phyloP scores from a whole-genome alignment of 768 basidiomycete genomes.

The Xanthoconium stramineum region DNA sequence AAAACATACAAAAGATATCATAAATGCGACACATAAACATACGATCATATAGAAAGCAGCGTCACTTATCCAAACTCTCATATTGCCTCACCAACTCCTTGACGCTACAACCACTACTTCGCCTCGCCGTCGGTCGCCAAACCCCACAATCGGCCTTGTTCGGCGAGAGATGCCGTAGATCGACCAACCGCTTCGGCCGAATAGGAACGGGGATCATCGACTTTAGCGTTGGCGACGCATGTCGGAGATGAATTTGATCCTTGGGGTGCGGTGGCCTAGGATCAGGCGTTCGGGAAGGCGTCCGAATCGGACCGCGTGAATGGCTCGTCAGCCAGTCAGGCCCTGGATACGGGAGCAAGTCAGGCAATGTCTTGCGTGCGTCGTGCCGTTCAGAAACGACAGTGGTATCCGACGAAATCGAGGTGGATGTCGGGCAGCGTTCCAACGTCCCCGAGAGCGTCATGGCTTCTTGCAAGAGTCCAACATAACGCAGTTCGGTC shows the following conservation, averaged over 20 bases:
- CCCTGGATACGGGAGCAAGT: slow-evolving; percentile 41
- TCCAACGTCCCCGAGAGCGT: slow-evolving; percentile 19
- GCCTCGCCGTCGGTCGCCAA: slow-evolving; percentile 36
- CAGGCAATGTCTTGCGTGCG: slow-evolving; percentile 43
- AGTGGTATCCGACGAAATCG: slow-evolving; percentile 17
- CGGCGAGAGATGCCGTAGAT: slow-evolving; percentile 43
- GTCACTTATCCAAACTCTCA: slow-evolving; percentile 37
- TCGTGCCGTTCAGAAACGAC: slow-evolving; percentile 39
- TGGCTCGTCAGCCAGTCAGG: slow-evolving; percentile 24
- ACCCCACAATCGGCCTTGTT: slow-evolving; percentile 36
- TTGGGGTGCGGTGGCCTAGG: slow-evolving; percentile 52
- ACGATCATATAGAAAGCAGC: neutral
- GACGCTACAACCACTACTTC: slow-evolving; percentile 68
- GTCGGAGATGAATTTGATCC: slow-evolving; percentile 62
- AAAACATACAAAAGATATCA: slow-evolving; percentile 8
- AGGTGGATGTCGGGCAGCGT: slow-evolving; percentile 12
- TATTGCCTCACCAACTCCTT: slow-evolving; percentile 67
- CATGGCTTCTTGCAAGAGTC: slow-evolving; percentile 37
- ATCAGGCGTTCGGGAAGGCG: slow-evolving; percentile 52
- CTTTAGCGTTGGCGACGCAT: slow-evolving; percentile 38
- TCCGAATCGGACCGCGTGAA: slow-evolving; percentile 52
- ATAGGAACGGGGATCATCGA: slow-evolving; percentile 45
- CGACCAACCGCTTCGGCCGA: slow-evolving; percentile 48
- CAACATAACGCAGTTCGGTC: slow-evolving; percentile 54
- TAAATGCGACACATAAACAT: slow-evolving; percentile 3